Evolutionary conservation across 352 stramenopile species (phyloP), one percentile per base, ranked within the genome.

Genomic region (Phytophthora foliorum): DNA sequence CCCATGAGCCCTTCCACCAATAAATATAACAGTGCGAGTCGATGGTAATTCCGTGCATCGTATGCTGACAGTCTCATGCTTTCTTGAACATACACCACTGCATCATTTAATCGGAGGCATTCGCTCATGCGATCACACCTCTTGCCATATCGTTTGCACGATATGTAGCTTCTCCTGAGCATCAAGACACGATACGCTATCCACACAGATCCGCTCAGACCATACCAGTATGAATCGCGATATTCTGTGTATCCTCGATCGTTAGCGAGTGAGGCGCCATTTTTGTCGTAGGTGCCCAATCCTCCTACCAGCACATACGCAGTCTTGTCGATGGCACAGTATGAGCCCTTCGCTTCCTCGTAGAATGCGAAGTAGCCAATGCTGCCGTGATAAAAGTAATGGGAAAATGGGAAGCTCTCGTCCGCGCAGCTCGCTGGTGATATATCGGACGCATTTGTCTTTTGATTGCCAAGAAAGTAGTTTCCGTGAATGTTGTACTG

Each of bases 401-500:
- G 62, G 11, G 59, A 51, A 44, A 72, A 75, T n/a, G 55, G 27
- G 22, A 56, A 75, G 21, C 62, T 75, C 0, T 72, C 19, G 6
- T 68, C 27, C 11, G 41, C 6, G n/a, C 67, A 75, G 19, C 49
- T 72, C 0, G 19, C n/a, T 24, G 67, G 67, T 6, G 62, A 61
- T 10, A 50, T 68, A 5, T 2, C 39, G 6, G 62, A 63, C 8
- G 67, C 62, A 17, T 54, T 64, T 4, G 55, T 68, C 6, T 11
- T 25, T 4, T 72, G 27, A n/a, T 72, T 50, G 10, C 67, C 67
- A 21, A 75, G 41, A 27, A 32, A 58, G 21, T 71, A 75, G 24
- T 67, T 75, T 4, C 67, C 67, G 44, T 75, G 67, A n/a, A 75
- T 75, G 27, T 75, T 75, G 50, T 75, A 75, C 38, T 75, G 72